Evolutionary conservation across 192 early-diverging fungal genomes (phyloP).

Genomic region (Backusella australiensis): DNA sequence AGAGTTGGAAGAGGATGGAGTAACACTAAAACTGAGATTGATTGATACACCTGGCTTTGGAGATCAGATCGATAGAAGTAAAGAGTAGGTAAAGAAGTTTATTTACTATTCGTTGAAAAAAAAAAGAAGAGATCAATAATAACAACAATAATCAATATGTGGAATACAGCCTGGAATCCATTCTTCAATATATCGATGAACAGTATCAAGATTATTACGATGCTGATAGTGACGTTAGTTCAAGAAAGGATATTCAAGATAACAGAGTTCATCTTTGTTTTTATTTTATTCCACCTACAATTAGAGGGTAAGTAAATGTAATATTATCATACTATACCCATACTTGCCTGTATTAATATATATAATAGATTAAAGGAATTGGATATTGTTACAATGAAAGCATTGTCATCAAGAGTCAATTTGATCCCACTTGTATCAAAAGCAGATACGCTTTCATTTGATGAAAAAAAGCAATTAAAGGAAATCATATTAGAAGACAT

Average conservation of each 20-base stretch:
- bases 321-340: not conserved
- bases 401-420: constrained; percentile 71
- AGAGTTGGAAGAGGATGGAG: constrained; percentile 91
- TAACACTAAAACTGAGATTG: constrained; percentile 86
- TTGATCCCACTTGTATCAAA: constrained; percentile 86
- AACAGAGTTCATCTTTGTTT: constrained; percentile 93
- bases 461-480: constrained; percentile 67
- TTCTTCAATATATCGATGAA: constrained; percentile 94
- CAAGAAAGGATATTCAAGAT: constrained; percentile 79
- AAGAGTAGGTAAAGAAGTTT: constrained; percentile 56
- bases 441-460: constrained; percentile 69
- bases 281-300: constrained; percentile 97
- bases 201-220: constrained; percentile 90
- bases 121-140: not conserved
- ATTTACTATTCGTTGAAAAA: constrained; percentile 50
- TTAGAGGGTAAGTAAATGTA: constrained; percentile 64
- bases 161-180: constrained; percentile 73
- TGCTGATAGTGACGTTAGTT: constrained; percentile 72
- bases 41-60: constrained; percentile 91
- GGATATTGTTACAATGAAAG: constrained; percentile 66
- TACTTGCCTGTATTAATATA: no score
- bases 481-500: constrained; percentile 64
- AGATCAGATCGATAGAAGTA: constrained; percentile 79
- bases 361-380: constrained; percentile 46
- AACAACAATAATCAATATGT: constrained; percentile 21